Conservation (phyloP, 495 filamentous ascomycete species). For the Hypoxylon fuscum region DNA sequence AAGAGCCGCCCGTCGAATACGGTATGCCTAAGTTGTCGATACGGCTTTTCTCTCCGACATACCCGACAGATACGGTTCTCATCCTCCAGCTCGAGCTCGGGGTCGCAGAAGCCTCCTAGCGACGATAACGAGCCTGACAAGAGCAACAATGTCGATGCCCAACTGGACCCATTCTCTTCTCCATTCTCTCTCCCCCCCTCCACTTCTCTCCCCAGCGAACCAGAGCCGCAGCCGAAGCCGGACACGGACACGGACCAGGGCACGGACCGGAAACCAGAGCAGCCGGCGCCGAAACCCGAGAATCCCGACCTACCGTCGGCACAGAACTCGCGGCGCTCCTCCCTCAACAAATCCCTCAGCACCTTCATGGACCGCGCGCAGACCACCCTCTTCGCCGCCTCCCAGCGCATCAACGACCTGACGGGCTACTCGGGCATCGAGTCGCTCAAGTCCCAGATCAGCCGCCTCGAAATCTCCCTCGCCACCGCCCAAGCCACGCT, state of each 20-base stretch:
- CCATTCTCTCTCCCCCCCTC: background rate
- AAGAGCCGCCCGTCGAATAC: slow-evolving; percentile 15
- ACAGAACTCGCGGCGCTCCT: slow-evolving; percentile 74
- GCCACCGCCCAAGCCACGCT: slow-evolving; percentile 70
- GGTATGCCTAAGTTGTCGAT: slow-evolving; percentile 37
- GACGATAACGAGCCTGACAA: background rate
- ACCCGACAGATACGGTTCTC: slow-evolving; percentile 31
- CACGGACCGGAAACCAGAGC: slow-evolving; percentile 4
- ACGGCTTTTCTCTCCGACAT: slow-evolving; percentile 10
- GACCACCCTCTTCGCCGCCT: slow-evolving; percentile 81
- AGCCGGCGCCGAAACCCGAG: background rate
- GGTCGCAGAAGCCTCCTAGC: slow-evolving; percentile 27
- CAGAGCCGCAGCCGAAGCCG: slow-evolving; percentile 2
- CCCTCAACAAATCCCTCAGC: slow-evolving; percentile 76
- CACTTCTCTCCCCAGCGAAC: slow-evolving; percentile 13
- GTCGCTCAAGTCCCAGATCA: slow-evolving; percentile 78
- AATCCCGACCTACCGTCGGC: slow-evolving; percentile 75
- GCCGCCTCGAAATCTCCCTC: slow-evolving; percentile 71
- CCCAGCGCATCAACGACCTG: slow-evolving; percentile 88
- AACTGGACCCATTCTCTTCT: background rate
- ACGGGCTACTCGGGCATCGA: slow-evolving; percentile 97
- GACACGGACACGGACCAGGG: no score
- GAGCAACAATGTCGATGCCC: slow-evolving; percentile 1
- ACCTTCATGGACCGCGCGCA: slow-evolving; percentile 88
- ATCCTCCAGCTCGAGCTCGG: slow-evolving; percentile 22